phyloP scores from a whole-genome alignment of 2,329 filamentous ascomycete genomes.

The Neonectria neomacrospora region DNA sequence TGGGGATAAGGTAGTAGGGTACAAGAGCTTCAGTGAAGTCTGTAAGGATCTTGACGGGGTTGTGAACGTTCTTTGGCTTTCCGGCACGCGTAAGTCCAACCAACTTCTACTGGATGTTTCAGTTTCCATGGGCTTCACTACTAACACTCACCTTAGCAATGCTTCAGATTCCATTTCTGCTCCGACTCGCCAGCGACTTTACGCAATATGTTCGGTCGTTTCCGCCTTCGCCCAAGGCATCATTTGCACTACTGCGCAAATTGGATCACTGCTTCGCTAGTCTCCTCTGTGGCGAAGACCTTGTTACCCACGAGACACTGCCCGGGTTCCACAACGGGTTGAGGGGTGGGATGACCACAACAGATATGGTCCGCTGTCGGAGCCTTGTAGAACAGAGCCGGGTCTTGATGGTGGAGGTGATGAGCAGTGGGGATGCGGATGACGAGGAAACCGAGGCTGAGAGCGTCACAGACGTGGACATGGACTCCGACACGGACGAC shows the following conservation, averaged over 20 bases:
- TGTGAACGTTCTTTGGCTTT: slow-evolving; percentile 86
- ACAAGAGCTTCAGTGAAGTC: slow-evolving; percentile 73
- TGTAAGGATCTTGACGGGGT: slow-evolving; percentile 79
- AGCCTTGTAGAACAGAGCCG: slow-evolving; percentile 83
- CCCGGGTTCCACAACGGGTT: slow-evolving; percentile 75
- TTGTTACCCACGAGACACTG: slow-evolving; percentile 71
- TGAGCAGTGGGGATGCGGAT: slow-evolving; percentile 63
- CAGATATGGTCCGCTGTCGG: slow-evolving; percentile 89
- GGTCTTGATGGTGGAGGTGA: slow-evolving; percentile 74
- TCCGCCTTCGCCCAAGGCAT: slow-evolving; percentile 67
- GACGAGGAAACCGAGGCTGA: slow-evolving; percentile 47
- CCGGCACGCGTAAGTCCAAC: slow-evolving; percentile 77
- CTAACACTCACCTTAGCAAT: slow-evolving; percentile 33
- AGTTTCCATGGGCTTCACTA: neutral
- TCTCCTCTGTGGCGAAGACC: slow-evolving; percentile 74
- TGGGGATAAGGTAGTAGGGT: slow-evolving; percentile 62
- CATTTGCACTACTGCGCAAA: slow-evolving; percentile 79
- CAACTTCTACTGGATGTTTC: neutral
- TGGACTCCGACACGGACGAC: slow-evolving; percentile 45
- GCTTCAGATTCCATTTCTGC: slow-evolving; percentile 84
- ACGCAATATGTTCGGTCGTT: slow-evolving; percentile 80
- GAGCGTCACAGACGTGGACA: slow-evolving; percentile 49
- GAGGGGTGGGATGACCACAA: slow-evolving; percentile 75
- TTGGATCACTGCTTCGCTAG: slow-evolving; percentile 86
- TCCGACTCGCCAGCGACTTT: slow-evolving; percentile 79